Conservation (phyloP, 495 filamentous ascomycete species). For the Geoglossum glabrum region DNA sequence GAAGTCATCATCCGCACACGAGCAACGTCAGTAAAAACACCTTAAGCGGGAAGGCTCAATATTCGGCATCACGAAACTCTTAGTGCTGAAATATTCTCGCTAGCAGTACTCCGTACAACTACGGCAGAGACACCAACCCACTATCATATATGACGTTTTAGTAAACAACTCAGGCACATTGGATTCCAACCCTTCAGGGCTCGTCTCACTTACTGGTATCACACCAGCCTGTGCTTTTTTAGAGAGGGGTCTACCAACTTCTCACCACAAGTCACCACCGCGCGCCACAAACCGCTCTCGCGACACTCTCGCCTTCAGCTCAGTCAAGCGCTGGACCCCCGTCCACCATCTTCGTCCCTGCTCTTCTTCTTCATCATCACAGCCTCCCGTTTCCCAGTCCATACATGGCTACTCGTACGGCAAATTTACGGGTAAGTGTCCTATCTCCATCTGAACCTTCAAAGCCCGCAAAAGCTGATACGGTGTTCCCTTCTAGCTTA, state of each 20-base stretch:
- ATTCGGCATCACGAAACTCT: background rate
- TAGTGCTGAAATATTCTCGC: background rate
- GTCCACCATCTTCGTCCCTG: no score
- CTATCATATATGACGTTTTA: background rate
- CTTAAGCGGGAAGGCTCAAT: background rate
- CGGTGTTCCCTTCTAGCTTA: conserved; percentile 34
- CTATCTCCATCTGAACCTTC: background rate
- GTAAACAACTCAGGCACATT: background rate
- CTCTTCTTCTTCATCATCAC: conserved; percentile 2
- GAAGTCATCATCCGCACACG: no score
- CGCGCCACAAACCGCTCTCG: no score
- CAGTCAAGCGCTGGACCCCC: no score
- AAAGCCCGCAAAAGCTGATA: background rate
- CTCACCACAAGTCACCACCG: no score
- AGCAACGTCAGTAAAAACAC: no score
- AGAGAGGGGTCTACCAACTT: no score
- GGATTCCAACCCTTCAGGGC: background rate
- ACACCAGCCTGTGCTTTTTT: background rate
- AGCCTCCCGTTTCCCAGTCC: background rate
- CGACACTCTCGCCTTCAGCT: no score
- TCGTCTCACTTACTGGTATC: background rate
- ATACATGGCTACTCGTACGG: conserved; percentile 60
- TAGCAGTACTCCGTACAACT: background rate
- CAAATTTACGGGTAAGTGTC: conserved; percentile 56
- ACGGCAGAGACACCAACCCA: background rate